Evolutionary conservation across 2,329 filamentous ascomycete genomes (phyloP).

Genomic region (Cercospora beticola): DNA sequence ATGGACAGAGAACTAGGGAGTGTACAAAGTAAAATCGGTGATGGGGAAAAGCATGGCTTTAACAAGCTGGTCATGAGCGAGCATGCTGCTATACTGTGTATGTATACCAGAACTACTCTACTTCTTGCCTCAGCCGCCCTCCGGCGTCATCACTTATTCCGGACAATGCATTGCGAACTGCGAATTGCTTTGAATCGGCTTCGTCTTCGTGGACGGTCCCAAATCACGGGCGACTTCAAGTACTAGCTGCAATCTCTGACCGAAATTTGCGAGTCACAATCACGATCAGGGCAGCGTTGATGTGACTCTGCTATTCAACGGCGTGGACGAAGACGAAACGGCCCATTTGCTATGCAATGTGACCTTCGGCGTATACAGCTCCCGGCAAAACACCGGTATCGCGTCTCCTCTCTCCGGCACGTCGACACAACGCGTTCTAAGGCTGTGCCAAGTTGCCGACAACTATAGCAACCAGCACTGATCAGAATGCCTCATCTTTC

Average conservation of each 20-base stretch:
- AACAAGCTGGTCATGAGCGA: not conserved
- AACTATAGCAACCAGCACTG: not conserved
- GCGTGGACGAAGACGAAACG: not conserved
- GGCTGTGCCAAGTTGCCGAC: not conserved
- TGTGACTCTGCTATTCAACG: not conserved
- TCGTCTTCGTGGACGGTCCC: not conserved
- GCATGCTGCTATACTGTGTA: conserved; percentile 3
- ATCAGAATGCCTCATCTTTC: not conserved
- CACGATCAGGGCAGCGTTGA: not conserved
- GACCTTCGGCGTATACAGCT: not conserved
- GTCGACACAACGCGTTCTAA: not conserved
- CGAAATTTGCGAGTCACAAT: not conserved
- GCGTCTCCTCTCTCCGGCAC: not conserved
- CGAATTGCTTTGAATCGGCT: not conserved
- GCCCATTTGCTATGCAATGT: not conserved
- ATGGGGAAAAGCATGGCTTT: not conserved
- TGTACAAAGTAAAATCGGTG: conserved; percentile 6
- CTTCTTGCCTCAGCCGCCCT: conserved; percentile 7
- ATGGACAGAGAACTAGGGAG: not conserved
- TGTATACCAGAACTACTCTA: conserved; percentile 18
- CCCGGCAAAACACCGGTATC: not conserved
- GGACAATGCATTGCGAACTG: not conserved
- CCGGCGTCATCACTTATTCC: not conserved
- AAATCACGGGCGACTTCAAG: not conserved
- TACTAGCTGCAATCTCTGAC: not conserved